Base-by-base conservation (phyloP, 805 yeast genomes). In the Candida verbasci region DNA sequence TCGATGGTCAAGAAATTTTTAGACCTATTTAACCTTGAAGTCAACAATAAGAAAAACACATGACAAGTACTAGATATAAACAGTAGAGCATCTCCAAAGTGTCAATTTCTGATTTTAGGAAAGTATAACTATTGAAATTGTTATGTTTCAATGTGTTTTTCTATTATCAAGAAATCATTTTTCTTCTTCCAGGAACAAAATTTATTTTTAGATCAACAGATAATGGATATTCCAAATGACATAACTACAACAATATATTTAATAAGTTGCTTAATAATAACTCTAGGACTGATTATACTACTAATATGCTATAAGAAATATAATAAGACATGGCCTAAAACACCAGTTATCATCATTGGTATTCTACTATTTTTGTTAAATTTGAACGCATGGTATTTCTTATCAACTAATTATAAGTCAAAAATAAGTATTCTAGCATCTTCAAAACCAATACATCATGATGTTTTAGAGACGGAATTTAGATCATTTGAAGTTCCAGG, bases 401-500 rank as follows among this genome's bases (percentile, higher is more conserved):
- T 27, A 15, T 28, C 18, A 9, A 26, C 31, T 2, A n/a, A 11
- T 12, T 20, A 30, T 14, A 21, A 11, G 6, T 12, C 29, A 12
- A 5, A 14, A 6, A 6, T 25, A 14, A 25, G 15, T 14, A 14
- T 5, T 15, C 14, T 14, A 9, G n/a, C n/a, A n/a, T 12, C 17
- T 8, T 11, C 11, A 11, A 6, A 17, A 18, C 22, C 12, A 4
- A 29, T 17, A 6, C 22, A 17, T 17, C 9, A 18, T 10, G 23
- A 6, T 4, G 10, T 24, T 18, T 17, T n/a, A 16, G 17, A 23
- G 17, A 21, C 12, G 17, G 6, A 9, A 6, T 31, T 18, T 15
- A 25, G 31, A 12, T 8, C 39, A 14, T 31, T 37, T 12, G 21
- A 22, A n/a, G 22, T 38, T 4, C 36, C 41, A 11, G 41, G 31